Evolutionary conservation across 805 yeast genomes (phyloP).

Genomic region (Kluyveromyces siamensis): DNA sequence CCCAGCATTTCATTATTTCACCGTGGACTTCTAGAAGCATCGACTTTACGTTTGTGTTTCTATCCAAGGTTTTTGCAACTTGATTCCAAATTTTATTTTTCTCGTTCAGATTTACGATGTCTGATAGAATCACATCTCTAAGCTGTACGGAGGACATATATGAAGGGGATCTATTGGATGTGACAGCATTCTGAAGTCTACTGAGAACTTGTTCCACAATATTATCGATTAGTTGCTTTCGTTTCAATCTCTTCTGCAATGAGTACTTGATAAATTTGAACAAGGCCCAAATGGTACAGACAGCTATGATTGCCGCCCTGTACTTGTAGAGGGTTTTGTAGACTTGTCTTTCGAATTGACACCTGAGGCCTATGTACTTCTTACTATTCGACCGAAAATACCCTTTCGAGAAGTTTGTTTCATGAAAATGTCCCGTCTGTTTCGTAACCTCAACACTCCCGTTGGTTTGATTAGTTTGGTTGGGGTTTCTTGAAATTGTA

Average conservation of each 20-base stretch:
- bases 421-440: conserved; percentile 31
- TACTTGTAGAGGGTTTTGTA: conserved; percentile 30
- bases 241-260: conserved; percentile 30
- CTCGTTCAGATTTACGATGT: conserved; percentile 18
- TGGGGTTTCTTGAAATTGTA: conserved; percentile 30
- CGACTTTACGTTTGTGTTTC: conserved; percentile 54
- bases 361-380: conserved; percentile 48
- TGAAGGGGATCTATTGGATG: conserved; percentile 27
- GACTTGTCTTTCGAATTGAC: conserved; percentile 47
- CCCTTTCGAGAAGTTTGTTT: conserved; percentile 28
- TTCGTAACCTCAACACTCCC: conserved; percentile 25
- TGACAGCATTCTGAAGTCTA: conserved; percentile 41
- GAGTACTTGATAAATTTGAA: conserved; percentile 28
- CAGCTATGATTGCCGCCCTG: conserved; percentile 12
- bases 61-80: conserved; percentile 49
- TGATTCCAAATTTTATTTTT: conserved; percentile 49
- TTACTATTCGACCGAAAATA: conserved; percentile 68
- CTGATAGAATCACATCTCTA: conserved; percentile 50
- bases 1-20: conserved; percentile 81
- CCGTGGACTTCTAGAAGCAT: conserved; percentile 70
- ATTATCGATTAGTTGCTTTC: conserved; percentile 35
- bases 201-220: conserved; percentile 40
- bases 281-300: conserved; percentile 7
- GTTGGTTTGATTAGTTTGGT: conserved; percentile 30
- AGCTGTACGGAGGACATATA: conserved; percentile 65